Evolutionary conservation across 2,329 filamentous ascomycete genomes (phyloP).

Genomic region (Stagonosporopsis cucurbitacearum): DNA sequence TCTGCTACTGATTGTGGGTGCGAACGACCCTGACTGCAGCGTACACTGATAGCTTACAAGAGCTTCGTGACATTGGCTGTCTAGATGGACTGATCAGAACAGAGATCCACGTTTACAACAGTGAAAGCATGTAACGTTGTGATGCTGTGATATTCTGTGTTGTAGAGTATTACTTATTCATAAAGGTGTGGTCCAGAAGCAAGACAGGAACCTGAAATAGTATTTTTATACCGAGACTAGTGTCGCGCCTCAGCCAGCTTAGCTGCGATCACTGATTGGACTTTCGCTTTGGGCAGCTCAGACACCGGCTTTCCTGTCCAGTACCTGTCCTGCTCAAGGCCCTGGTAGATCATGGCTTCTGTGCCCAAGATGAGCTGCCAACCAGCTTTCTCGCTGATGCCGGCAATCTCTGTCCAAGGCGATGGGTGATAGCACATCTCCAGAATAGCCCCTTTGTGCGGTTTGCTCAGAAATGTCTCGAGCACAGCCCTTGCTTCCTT

Average conservation of each 20-base stretch:
- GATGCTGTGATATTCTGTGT: not conserved
- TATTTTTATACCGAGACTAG: constrained; percentile 15
- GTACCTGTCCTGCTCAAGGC: constrained; percentile 66
- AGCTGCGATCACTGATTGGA: constrained; percentile 60
- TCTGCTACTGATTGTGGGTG: not conserved
- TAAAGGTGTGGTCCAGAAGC: not conserved
- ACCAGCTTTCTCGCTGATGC: constrained; percentile 64
- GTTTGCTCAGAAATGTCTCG: constrained; percentile 56
- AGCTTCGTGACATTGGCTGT: not conserved
- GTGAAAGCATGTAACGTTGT: not conserved
- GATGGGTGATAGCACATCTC: constrained; percentile 85
- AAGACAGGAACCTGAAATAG: not conserved
- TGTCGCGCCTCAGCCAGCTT: constrained; percentile 33
- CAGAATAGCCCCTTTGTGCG: constrained; percentile 70
- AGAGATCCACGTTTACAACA: not conserved
- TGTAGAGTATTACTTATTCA: constrained; percentile 2
- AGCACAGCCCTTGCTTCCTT: constrained; percentile 63
- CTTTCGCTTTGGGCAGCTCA: constrained; percentile 65
- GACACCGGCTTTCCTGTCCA: constrained; percentile 69
- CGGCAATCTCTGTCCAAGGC: constrained; percentile 68
- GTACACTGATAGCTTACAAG: not conserved
- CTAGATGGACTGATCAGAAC: not conserved
- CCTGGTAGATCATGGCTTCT: constrained; percentile 79
- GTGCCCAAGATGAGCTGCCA: constrained; percentile 80
- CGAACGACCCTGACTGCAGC: not conserved